Conservation (phyloP, 2,329 filamentous ascomycete species). For the Trichoderma koningii region DNA sequence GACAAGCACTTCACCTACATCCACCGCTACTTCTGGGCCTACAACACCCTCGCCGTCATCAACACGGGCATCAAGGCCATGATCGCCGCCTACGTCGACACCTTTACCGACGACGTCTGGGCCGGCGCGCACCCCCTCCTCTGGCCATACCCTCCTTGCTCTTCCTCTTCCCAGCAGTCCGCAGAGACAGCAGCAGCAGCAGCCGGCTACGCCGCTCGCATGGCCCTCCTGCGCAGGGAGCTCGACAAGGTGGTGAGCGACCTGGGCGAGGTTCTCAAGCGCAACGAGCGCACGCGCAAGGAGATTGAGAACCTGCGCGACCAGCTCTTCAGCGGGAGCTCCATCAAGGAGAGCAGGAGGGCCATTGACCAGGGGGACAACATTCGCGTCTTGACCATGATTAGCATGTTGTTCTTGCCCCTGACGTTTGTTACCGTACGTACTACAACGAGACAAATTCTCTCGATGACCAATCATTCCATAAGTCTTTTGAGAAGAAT, state of each 20-base stretch:
- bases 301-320: slow-evolving; percentile 61
- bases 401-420: slow-evolving; percentile 63
- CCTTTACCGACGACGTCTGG: slow-evolving; percentile 62
- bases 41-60: slow-evolving; percentile 61
- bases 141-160: slow-evolving; percentile 54
- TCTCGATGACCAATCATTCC: not conserved
- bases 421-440: slow-evolving; percentile 60
- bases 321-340: slow-evolving; percentile 65
- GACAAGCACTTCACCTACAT: slow-evolving; percentile 63
- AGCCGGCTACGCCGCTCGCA: slow-evolving; percentile 51
- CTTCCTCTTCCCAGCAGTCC: slow-evolving; percentile 30
- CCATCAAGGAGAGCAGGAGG: slow-evolving; percentile 61
- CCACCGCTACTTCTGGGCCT: slow-evolving; percentile 63
- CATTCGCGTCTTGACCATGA: slow-evolving; percentile 61
- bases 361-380: slow-evolving; percentile 66
- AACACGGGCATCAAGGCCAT: slow-evolving; percentile 62
- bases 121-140: slow-evolving; percentile 55
- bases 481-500: too few species aligned
- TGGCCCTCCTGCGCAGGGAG: slow-evolving; percentile 50
- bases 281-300: slow-evolving; percentile 56
- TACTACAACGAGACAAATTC: not conserved
- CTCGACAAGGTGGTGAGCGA: slow-evolving; percentile 55
- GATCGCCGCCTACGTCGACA: slow-evolving; percentile 57
- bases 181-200: slow-evolving; percentile 43
- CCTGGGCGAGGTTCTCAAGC: slow-evolving; percentile 49